These are phyloP conservation scores for Pinus tabuliformis DNA, from an alignment of 75 land plant species.

Conservation along the genomic window DNA sequence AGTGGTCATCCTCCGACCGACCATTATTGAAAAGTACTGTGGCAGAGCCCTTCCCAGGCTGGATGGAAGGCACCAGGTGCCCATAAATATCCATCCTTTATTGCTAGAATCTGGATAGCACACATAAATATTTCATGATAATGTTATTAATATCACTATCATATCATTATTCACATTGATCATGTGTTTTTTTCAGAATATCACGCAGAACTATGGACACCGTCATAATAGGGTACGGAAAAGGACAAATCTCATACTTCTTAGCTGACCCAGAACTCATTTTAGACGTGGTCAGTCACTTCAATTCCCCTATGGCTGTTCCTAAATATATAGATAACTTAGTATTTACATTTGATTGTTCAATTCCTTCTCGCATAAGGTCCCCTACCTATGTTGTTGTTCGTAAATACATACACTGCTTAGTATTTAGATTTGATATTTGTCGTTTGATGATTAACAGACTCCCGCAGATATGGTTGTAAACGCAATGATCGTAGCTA, in stretches of 20 bases:
- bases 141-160: background rate
- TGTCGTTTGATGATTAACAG: slow-evolving; percentile 12
- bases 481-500: slow-evolving; percentile 53
- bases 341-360: no score
- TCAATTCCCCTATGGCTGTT: no score
- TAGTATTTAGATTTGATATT: background rate
- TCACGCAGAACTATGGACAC: slow-evolving; percentile 19
- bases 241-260: slow-evolving; percentile 17
- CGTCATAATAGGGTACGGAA: slow-evolving; percentile 15
- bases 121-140: background rate
- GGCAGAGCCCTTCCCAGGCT: slow-evolving; percentile 46
- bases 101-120: background rate
- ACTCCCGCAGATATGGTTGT: slow-evolving; percentile 74
- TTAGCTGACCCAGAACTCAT: slow-evolving; percentile 11
- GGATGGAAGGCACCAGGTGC: slow-evolving; percentile 64
- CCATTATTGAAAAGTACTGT: slow-evolving; percentile 45
- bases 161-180: background rate
- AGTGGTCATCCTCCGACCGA: slow-evolving; percentile 46
- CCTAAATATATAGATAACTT: no score
- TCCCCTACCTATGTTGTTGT: no score
- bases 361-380: no score
- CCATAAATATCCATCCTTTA: background rate
- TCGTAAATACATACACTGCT: background rate
- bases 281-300: slow-evolving; percentile 18
- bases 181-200: background rate